Evolutionary conservation across 176 grass and related monocot genomes (phyloP), one percentile per base, ranked within the genome.

Genomic region (Lolium perenne): DNA sequence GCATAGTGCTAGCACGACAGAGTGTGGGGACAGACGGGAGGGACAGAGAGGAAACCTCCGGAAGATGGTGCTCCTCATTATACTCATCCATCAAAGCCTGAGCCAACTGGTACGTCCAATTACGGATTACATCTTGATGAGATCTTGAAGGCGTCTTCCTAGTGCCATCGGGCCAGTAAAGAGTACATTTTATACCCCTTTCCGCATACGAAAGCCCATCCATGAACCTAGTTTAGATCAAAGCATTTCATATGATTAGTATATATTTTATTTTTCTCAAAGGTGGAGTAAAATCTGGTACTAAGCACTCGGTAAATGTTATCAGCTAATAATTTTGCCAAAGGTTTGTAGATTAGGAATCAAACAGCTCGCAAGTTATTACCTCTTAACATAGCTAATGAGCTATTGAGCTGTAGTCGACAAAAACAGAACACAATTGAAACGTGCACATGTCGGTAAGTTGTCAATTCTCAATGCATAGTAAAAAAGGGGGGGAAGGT

Each of bases 31-130:
- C 63, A 38, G 5, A 38, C 13, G 7, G 10, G n/a, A 73, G n/a
- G n/a, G 70, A 23, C 43, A 73, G 43, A 72, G 41, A 23, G n/a
- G 11, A 25, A 49, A 73, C 43, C 41, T 14, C n/a, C 43, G 6
- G 6, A 73, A 73, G 70, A 49, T 6, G 11, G n/a, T 49, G 43
- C 12, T 23, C 43, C 43, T 73, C 70, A 48, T 73, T 49, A 73
- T 73, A 73, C 70, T 23, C 5, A 10, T 73, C 70, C n/a, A 73
- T 9, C 70, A 73, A 47, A 73, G 70, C 70, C 49, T 73, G 41
- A 48, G 43, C 70, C 20, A 73, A 73, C 43, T 23, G n/a, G 70
- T 73, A 43, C 21, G n/a, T 48, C n/a, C 43, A 48, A 25, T 49
- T 8, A 73, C n/a, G n/a, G 6, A 73, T 15, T 15, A 3, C 46